Percentiles rank a stretch among this genome's conserved stretches.
These are phyloP conservation scores for Eremochloa ophiuroides DNA, from an alignment of 176 grass and related monocot species.

Conservation along the genomic window DNA sequence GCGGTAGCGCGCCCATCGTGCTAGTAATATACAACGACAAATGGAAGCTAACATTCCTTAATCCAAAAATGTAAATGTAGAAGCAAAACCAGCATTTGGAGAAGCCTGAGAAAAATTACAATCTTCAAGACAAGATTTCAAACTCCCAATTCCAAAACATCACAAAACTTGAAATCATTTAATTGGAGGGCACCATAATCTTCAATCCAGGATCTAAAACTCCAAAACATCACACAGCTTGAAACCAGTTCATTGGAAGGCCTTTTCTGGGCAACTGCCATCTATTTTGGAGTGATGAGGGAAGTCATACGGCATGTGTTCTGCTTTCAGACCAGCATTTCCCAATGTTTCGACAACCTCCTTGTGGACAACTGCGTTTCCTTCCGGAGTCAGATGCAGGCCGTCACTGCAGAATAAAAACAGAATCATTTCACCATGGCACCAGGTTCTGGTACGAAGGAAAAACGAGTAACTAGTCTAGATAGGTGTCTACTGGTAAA, in stretches of 20 bases:
- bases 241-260: conserved; percentile 49
- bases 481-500: not conserved
- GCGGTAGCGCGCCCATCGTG: no score
- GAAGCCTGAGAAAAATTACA: not conserved
- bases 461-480: not conserved
- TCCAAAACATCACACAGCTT: not conserved
- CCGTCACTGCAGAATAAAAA: conserved; percentile 61
- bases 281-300: conserved; percentile 76
- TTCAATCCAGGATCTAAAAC: not conserved
- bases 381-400: conserved; percentile 69
- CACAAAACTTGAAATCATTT: not conserved
- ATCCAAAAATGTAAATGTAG: not conserved
- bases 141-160: not conserved
- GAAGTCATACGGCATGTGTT: conserved; percentile 73
- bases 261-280: conserved; percentile 41
- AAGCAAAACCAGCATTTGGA: not conserved
- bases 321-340: conserved; percentile 44
- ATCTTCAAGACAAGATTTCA: not conserved
- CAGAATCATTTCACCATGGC: not conserved
- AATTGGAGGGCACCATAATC: not conserved
- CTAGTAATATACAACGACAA: no score
- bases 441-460: not conserved
- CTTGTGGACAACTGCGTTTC: conserved; percentile 66
- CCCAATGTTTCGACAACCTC: conserved; percentile 52
- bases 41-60: not conserved